phyloP scores from a whole-genome alignment of 2,329 filamentous ascomycete species.

The Fusarium redolens region DNA sequence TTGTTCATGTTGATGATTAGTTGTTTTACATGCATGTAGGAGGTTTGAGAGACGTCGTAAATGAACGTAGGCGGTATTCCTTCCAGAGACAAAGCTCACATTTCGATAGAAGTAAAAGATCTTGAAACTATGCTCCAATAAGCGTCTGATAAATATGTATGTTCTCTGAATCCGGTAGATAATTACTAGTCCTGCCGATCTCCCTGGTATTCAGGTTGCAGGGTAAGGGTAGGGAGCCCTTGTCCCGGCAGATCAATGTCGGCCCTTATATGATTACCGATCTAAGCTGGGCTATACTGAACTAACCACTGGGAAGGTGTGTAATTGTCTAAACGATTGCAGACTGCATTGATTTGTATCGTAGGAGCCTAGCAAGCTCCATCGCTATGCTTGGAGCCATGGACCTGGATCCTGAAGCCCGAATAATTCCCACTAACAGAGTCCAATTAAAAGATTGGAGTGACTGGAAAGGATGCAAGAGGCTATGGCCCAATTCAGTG shows the following conservation, averaged over 20 bases:
- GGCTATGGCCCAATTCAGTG: background rate
- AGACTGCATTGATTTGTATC: too few relatives aligned
- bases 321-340: fast-evolving
- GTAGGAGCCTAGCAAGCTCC: background rate
- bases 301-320: fast-evolving
- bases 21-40: fast-evolving
- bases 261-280: fast-evolving
- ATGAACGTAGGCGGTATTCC: background rate
- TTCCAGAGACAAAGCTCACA: background rate
- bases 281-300: background rate
- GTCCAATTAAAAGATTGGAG: background rate
- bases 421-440: background rate
- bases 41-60: fast-evolving
- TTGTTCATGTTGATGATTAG: fast-evolving
- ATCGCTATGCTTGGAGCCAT: fast-evolving
- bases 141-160: background rate
- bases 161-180: background rate
- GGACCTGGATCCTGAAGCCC: too few relatives aligned
- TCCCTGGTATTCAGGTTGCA: background rate
- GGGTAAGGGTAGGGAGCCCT: too few relatives aligned
- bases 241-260: background rate
- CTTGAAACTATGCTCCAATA: background rate
- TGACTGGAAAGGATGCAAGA: background rate
- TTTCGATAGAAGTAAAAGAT: background rate
- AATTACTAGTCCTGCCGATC: background rate